Conservation (phyloP, 1,284 basidiomycete genomes). For the Rhodotorula mucilaginosa region DNA sequence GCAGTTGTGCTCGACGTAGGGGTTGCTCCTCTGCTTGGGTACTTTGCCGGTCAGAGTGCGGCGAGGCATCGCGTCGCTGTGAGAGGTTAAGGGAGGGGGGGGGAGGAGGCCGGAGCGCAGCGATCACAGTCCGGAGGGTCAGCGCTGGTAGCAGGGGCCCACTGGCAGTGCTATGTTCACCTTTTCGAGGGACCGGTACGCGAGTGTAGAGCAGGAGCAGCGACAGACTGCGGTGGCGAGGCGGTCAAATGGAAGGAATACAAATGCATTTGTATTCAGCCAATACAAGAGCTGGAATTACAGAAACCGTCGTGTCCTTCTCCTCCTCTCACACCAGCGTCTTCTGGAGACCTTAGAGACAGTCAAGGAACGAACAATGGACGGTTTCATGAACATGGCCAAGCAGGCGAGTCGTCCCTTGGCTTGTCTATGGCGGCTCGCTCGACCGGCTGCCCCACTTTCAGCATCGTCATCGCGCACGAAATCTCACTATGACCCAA, state of each 20-base stretch:
- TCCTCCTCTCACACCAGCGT: not conserved
- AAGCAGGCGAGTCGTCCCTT: conserved; percentile 12
- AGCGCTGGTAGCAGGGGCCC: too few relatives aligned
- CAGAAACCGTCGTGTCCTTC: too few relatives aligned
- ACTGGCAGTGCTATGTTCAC: too few relatives aligned
- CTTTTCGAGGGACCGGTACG: not conserved
- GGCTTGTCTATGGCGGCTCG: not conserved
- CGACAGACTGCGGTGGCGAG: not conserved
- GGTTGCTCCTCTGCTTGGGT: too few relatives aligned
- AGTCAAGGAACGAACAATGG: not conserved
- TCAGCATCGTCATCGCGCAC: not conserved
- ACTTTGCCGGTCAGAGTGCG: too few relatives aligned
- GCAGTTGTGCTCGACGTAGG: too few relatives aligned
- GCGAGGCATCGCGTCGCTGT: too few relatives aligned
- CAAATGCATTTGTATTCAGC: not conserved
- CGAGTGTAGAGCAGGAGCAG: too few relatives aligned
- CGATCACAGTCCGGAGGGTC: too few relatives aligned
- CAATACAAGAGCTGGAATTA: not conserved
- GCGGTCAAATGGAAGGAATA: too few relatives aligned
- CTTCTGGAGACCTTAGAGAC: not conserved
- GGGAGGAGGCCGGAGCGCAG: too few relatives aligned
- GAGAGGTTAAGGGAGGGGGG: too few relatives aligned
- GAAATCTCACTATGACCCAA: not conserved
- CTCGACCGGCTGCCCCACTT: not conserved
- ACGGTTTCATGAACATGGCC: conserved; percentile 12